Evolutionary conservation across 2,329 filamentous ascomycete genomes (phyloP), one percentile per base, ranked within the genome.

Genomic region (Colletotrichum higginsianum): DNA sequence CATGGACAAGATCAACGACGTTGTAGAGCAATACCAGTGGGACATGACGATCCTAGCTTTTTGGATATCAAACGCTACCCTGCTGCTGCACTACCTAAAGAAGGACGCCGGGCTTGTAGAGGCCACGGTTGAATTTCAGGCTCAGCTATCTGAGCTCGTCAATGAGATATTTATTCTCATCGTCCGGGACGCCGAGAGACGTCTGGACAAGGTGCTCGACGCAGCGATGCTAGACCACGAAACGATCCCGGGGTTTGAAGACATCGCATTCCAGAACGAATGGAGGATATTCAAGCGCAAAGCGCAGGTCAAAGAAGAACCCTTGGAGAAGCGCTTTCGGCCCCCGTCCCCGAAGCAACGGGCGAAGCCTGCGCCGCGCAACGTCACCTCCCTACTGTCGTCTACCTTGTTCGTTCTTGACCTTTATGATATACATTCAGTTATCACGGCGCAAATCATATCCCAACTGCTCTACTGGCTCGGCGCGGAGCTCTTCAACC

Each of bases 21-120:
- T 98, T 40, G 95, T 99, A n/a, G 96, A 98, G 82, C 90, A 90
- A 73, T 92, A 96, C 78, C 96, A 99, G 79, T 98, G 96, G 96
- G 96, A 99, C 79, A 99, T 99, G 96, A 99, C 96, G 0, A 98
- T 99, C 75, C 86, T 99, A 47, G 96, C 96, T 2, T 99, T 99
- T 79, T 99, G 96, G 96, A 95, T 98, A 78, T 98, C 96, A 1
- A 99, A 99, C 80, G 95, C 94, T 11, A 99, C 96, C 0, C 84
- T 99, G 49, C 85, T 99, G n/a, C 85, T 98, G 64, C 96, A 99
- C 81, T 99, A 99, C 79, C 86, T 99, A 65, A 98, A 98, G 80
- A 99, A 99, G 82, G 73, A 74, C 49, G 67, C 61, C 40, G 73
- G 71, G 3, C 64, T 74, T 8, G 65, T 73, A 56, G 71, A 74